A percentile compares a stretch with the other conserved stretches of the same genome.
phyloP scores from a whole-genome alignment of 495 filamentous ascomycete genomes.

The Podospora pseudopauciseta region DNA sequence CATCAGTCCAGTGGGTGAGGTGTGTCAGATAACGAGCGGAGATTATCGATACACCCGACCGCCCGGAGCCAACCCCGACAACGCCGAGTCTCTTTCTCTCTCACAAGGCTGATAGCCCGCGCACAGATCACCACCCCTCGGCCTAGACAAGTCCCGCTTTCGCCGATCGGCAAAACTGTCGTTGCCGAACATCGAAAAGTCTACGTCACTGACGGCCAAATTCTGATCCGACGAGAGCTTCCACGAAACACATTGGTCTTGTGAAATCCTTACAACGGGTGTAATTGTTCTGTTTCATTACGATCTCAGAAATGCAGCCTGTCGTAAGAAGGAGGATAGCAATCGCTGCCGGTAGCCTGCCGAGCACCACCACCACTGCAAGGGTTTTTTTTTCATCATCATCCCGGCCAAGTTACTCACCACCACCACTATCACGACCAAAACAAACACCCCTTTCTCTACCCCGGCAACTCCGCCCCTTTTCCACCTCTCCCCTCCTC shows the following conservation, averaged over 20 bases:
- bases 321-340: not conserved
- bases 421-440: not conserved
- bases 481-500: constrained; percentile 12
- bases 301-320: not conserved
- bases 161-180: constrained; percentile 1
- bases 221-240: not conserved
- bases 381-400: not conserved
- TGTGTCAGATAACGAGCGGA: not conserved
- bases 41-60: not conserved
- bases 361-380: not conserved
- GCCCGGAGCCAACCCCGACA: not conserved
- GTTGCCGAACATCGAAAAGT: not conserved
- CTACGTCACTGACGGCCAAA: constrained; percentile 1
- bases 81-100: not conserved
- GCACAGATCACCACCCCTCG: not conserved
- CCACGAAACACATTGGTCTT: not conserved
- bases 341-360: not conserved
- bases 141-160: not conserved
- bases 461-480: constrained; percentile 15
- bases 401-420: not conserved
- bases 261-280: no score
- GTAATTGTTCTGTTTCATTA: no score
- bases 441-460: constrained; percentile 3
- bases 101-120: constrained; percentile 7
- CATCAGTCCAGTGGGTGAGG: not conserved